Base-by-base conservation (phyloP, 306 rosid species). In the Trifolium repens region DNA sequence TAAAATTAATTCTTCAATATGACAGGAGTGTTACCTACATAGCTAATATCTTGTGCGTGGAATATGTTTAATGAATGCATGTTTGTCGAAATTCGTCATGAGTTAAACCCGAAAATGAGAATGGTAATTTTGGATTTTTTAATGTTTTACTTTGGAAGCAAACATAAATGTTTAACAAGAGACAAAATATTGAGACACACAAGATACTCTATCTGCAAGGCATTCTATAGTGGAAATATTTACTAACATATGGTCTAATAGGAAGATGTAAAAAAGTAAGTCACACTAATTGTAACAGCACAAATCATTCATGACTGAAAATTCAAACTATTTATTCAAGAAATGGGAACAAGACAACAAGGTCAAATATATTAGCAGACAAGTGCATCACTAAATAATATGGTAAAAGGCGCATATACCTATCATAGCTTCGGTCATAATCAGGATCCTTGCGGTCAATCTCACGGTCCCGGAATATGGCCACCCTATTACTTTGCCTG, bases 361-460 rank as follows among this genome's bases (percentile, higher is more conserved):
- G 46, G 40, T 27, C 59, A 43, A 14, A 47, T 67, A 72, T 12
- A 11, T 32, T n/a, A 27, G 66, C 67, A 39, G 16, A 71, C 53
- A 58, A 46, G 7, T 26, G 19, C 70, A 50, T 63, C 58, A 70
- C 6, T 5, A n/a, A 61, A 73, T 17, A 44, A 16, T 24, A 73
- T 34, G 19, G 65, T 19, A 64, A 50, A 16, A 42, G 42, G 63
- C 26, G 46, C 9, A 12, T 68, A 57, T 80, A 94, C 98, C 98
- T 88, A 30, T 92, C 99, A 69, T 94, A 94, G 76, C 52, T 94
- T 87, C 99, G 78, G 85, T 94, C 91, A 78, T 89, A 94, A 84
- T 94, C 99, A 52, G 98, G 99, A 86, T 94, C 99, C 83, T 90
- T 90, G 83, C 93, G 89, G 27, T 94, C 99, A 80, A 88, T 74